These are phyloP conservation scores for Cucumis melo DNA, from an alignment of 306 rosid species.

Conservation along the genomic window DNA sequence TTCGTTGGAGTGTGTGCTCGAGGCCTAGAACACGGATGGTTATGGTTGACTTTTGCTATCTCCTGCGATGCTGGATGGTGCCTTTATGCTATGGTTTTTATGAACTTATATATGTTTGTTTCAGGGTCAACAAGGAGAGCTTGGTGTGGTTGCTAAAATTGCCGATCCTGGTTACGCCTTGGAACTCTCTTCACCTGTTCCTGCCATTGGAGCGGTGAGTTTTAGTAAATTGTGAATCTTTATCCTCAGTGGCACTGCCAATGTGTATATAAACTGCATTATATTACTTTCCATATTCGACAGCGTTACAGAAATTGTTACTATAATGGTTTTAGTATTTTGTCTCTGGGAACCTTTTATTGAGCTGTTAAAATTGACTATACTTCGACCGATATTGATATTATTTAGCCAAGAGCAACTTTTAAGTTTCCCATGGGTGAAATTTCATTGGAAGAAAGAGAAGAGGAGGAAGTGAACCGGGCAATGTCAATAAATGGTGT, in stretches of 20 bases:
- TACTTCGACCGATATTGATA: neutral
- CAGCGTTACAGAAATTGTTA: too few species aligned
- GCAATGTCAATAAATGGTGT: slow-evolving; percentile 45
- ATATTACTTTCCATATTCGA: neutral
- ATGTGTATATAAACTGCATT: neutral
- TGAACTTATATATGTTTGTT: neutral
- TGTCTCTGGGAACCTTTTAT: neutral
- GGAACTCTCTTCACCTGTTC: slow-evolving; percentile 59
- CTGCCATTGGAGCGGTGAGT: slow-evolving; percentile 51
- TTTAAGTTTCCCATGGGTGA: slow-evolving; percentile 77
- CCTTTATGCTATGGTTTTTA: neutral
- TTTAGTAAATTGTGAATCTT: neutral
- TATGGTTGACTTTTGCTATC: neutral
- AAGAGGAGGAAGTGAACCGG: slow-evolving; percentile 44
- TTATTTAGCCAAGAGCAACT: slow-evolving; percentile 82
- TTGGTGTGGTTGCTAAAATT: slow-evolving; percentile 41
- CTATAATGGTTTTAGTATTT: neutral
- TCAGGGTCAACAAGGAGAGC: slow-evolving; percentile 70
- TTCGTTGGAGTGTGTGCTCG: neutral
- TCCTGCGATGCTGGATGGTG: neutral
- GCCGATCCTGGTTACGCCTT: slow-evolving; percentile 59
- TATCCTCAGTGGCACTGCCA: neutral
- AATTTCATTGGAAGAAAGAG: slow-evolving; percentile 55
- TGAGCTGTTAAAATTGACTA: neutral
- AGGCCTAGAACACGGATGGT: neutral